Evolutionary conservation across 305 asterid genomes (phyloP).

Genomic region (Fraxinus ornus): DNA sequence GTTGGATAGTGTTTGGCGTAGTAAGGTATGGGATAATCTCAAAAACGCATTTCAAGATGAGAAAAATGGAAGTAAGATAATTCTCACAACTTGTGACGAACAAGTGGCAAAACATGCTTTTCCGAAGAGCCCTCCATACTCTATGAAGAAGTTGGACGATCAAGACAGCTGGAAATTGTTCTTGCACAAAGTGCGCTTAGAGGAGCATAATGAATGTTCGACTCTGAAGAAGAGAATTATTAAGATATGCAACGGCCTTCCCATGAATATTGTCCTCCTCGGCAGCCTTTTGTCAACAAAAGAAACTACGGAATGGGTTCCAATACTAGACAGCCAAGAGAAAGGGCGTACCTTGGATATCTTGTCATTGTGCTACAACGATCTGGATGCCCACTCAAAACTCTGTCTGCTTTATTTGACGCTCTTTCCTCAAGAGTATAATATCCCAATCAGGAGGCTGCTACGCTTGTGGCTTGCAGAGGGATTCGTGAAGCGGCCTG

Average conservation of each 20-base stretch:
- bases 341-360: slow-evolving; percentile 26
- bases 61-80: slow-evolving; percentile 29
- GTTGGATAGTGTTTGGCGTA: slow-evolving; percentile 34
- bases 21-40: slow-evolving; percentile 25
- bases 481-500: slow-evolving; percentile 39
- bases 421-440: slow-evolving; percentile 45
- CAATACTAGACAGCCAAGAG: background rate
- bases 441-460: slow-evolving; percentile 54
- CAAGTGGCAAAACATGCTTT: background rate
- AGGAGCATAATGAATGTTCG: background rate
- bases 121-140: background rate
- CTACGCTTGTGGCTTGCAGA: slow-evolving; percentile 55
- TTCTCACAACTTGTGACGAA: slow-evolving; percentile 28
- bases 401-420: slow-evolving; percentile 47
- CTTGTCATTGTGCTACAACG: slow-evolving; percentile 36
- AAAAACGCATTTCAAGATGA: slow-evolving; percentile 31
- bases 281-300: slow-evolving; percentile 39
- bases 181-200: slow-evolving; percentile 30
- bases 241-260: slow-evolving; percentile 30
- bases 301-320: background rate
- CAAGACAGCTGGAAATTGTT: slow-evolving; percentile 37
- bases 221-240: slow-evolving; percentile 8
- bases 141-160: background rate
- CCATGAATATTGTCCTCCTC: slow-evolving; percentile 43
- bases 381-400: slow-evolving; percentile 31